phyloP scores from a whole-genome alignment of 495 filamentous ascomycete genomes.

The Xylaria cubensis region DNA sequence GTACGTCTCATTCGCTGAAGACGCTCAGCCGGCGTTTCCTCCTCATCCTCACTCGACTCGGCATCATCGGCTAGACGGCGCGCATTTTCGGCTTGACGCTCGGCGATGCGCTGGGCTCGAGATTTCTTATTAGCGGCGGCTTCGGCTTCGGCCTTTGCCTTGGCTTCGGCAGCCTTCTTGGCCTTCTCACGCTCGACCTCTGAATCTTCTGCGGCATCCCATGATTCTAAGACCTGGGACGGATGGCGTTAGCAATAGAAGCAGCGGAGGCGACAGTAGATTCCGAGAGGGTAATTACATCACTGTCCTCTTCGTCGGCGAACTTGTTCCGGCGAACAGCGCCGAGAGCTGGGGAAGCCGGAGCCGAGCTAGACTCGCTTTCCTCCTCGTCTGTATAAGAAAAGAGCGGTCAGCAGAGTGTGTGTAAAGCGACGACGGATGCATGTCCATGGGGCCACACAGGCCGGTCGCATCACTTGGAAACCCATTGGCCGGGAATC shows the following conservation, averaged over 20 bases:
- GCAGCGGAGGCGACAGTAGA: constrained; percentile 1
- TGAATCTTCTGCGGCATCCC: constrained; percentile 96
- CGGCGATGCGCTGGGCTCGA: constrained; percentile 86
- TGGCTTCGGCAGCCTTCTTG: constrained; percentile 81
- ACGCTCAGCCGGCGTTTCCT: constrained; percentile 70
- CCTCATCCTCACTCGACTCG: constrained; percentile 63
- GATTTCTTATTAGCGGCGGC: constrained; percentile 94
- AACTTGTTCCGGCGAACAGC: constrained; percentile 61
- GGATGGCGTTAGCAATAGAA: constrained; percentile 18
- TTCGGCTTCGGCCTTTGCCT: constrained; percentile 87
- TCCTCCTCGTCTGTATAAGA: constrained; percentile 67
- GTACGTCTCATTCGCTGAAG: constrained; percentile 75
- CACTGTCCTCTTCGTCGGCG: constrained; percentile 90
- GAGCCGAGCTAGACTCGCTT: constrained; percentile 65
- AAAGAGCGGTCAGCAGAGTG: constrained; percentile 46
- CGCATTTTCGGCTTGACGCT: constrained; percentile 64
- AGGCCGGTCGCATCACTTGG: constrained; percentile 33
- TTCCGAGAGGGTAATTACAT: constrained; percentile 63
- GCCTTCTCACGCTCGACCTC: constrained; percentile 96
- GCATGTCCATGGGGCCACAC: constrained; percentile 6
- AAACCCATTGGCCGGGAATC: constrained; percentile 27
- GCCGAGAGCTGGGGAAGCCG: constrained; percentile 66
- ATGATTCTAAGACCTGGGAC: constrained; percentile 85
- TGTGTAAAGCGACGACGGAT: constrained; percentile 12
- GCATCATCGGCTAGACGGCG: constrained; percentile 56